Evolutionary conservation across 805 yeast species (phyloP).

Genomic region (Wickerhamiella kurtzmanii): DNA sequence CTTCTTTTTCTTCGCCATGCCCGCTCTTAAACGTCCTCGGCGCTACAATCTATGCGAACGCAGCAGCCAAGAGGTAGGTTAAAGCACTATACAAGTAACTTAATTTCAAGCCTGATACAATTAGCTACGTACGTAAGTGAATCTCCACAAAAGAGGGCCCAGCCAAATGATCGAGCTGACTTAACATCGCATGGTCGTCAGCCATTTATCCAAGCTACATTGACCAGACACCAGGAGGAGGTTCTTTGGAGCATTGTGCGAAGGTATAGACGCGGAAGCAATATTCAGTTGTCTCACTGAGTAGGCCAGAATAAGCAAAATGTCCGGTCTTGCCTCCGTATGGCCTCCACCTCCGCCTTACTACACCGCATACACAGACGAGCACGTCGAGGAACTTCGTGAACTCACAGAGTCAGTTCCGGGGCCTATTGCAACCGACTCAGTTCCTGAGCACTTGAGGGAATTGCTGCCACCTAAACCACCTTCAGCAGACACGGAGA

Average conservation of each 20-base stretch:
- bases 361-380: constrained; percentile 56
- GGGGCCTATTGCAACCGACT: no score
- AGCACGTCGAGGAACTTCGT: constrained; percentile 29
- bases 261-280: no score
- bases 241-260: no score
- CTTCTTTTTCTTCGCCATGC: constrained; percentile 11
- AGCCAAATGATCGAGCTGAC: neutral
- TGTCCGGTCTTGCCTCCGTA: constrained; percentile 42
- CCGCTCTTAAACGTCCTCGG: neutral
- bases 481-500: constrained; percentile 26
- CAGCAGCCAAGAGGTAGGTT: neutral
- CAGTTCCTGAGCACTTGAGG: constrained; percentile 9
- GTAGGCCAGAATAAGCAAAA: constrained; percentile 2
- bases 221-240: no score
- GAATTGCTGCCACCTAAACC: constrained; percentile 26
- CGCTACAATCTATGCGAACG: neutral
- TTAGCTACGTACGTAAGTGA: no score
- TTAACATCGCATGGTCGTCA: neutral
- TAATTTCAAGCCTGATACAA: no score
- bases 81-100: no score
- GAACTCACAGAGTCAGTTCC: no score
- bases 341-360: constrained; percentile 94
- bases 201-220: neutral
- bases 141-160: no score
- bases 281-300: no score